These are phyloP conservation scores for Lepiota brunneoincarnata DNA, from an alignment of 768 basidiomycete genomes.

Conservation along the genomic window DNA sequence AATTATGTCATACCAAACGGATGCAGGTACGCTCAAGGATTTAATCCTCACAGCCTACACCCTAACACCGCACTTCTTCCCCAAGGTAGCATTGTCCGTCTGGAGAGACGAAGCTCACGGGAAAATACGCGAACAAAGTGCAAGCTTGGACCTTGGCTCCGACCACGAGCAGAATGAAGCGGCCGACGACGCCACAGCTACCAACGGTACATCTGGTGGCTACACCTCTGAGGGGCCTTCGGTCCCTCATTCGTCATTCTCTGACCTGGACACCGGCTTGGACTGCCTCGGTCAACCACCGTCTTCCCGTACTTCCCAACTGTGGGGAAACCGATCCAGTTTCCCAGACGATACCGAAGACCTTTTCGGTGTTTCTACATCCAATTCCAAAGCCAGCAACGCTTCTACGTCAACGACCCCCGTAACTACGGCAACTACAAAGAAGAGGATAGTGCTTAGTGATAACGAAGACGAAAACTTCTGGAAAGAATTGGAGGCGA, in stretches of 20 bases:
- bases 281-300: slow-evolving; percentile 8
- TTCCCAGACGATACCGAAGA: slow-evolving; percentile 16
- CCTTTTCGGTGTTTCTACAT: slow-evolving; percentile 10
- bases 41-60: neutral
- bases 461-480: slow-evolving; percentile 57
- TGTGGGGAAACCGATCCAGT: slow-evolving; percentile 20
- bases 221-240: neutral
- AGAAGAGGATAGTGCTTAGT: slow-evolving; percentile 10
- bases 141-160: slow-evolving; percentile 13
- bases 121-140: slow-evolving; percentile 18
- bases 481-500: slow-evolving; percentile 67
- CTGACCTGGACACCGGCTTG: neutral
- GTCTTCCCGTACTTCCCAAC: slow-evolving; percentile 18
- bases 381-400: slow-evolving; percentile 7
- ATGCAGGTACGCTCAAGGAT: slow-evolving; percentile 63
- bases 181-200: slow-evolving; percentile 9
- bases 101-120: slow-evolving; percentile 72
- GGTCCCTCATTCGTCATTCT: neutral
- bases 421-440: neutral
- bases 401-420: slow-evolving; percentile 1
- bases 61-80: slow-evolving; percentile 3
- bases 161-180: slow-evolving; percentile 15
- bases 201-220: neutral
- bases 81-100: slow-evolving; percentile 65
- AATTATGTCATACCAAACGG: slow-evolving; percentile 78